Evolutionary conservation across 2,329 filamentous ascomycete species (phyloP), one percentile per base, ranked within the genome.

Genomic region (Alternaria ethzedia): DNA sequence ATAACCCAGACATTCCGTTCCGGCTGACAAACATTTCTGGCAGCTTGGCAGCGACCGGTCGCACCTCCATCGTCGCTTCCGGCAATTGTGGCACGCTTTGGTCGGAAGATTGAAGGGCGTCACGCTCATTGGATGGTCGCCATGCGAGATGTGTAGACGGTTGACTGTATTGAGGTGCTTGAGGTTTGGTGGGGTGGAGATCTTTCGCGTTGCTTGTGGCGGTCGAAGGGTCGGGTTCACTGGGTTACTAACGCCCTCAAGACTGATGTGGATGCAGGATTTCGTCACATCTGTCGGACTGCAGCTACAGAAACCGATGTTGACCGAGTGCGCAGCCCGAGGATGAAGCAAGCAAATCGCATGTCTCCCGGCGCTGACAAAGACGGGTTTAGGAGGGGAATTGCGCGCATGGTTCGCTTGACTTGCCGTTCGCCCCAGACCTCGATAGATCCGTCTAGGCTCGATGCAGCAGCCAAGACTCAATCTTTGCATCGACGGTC

Each of bases 1-100:
- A 76, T 90, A 90, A 43, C 88, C 88, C 64, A 88, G 84, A 79
- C 88, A 90, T 69, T 86, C 82, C 74, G 86, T 82, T 26, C 86
- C 86, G 45, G 84, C 81, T 69, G 80, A 82, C 57, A 81, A 77
- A 75, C 88, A 90, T 80, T 89, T 90, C 70, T 86, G 83, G 76
- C 88, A 90, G 61, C 79, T 82, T 25, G 88, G 88, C 54, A 85
- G 79, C 32, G 87, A 89, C 63, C 85, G 83, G 77, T 90, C 88
- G 77, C 88, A 90, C 71, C 87, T 86, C 75, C 87, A 83, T 68
- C 88, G 85, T 72, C 84, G 84, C 61, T 84, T 85, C 63, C 87
- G 86, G 78, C 88, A 90, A 78, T 88, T 89, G 78, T 89, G 86
- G 76, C 88, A 90, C 64, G 85, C 71, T 75, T 79, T 78, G 41